These are phyloP conservation scores for Cryptosporidium meleagridis DNA, from an alignment of 169 alveolate genomes.

Conservation along the genomic window DNA sequence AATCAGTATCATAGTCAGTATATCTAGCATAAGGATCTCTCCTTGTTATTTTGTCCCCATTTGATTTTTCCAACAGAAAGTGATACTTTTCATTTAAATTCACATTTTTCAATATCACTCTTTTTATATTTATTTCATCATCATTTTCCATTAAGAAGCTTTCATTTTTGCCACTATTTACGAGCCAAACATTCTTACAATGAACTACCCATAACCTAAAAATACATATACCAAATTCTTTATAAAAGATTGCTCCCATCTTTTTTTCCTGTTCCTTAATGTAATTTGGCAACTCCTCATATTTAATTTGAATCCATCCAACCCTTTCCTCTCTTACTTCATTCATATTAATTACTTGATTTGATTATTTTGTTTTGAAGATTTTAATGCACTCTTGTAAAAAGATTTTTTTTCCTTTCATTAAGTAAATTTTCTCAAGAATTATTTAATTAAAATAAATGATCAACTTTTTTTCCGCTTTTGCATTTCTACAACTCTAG, in stretches of 20 bases:
- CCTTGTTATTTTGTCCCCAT: constrained; percentile 42
- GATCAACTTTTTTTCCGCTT: neutral
- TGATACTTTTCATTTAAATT: constrained; percentile 17
- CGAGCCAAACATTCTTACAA: constrained; percentile 37
- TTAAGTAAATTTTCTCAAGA: neutral
- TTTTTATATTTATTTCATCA: constrained; percentile 11
- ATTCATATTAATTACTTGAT: neutral
- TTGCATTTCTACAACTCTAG: neutral
- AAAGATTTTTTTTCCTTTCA: neutral
- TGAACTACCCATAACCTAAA: constrained; percentile 64
- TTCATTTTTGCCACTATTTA: neutral
- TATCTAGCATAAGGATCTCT: constrained; percentile 73
- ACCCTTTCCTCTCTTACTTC: neutral
- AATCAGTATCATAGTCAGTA: constrained; percentile 34
- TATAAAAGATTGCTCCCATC: constrained; percentile 35
- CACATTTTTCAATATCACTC: constrained; percentile 7
- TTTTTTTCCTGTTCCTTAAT: neutral
- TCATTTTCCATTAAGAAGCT: constrained; percentile 31
- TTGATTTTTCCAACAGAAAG: constrained; percentile 47
- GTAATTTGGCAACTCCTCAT: constrained; percentile 9
- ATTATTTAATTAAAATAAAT: neutral
- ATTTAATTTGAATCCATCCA: constrained; percentile 6
- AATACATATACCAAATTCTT: constrained; percentile 23
- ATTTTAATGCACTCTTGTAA: neutral
- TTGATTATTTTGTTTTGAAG: neutral